A percentile compares a stretch with the other conserved stretches of the same genome.
Evolutionary conservation across 1,284 basidiomycete genomes (phyloP).

Genomic region (Boletellus sp.): DNA sequence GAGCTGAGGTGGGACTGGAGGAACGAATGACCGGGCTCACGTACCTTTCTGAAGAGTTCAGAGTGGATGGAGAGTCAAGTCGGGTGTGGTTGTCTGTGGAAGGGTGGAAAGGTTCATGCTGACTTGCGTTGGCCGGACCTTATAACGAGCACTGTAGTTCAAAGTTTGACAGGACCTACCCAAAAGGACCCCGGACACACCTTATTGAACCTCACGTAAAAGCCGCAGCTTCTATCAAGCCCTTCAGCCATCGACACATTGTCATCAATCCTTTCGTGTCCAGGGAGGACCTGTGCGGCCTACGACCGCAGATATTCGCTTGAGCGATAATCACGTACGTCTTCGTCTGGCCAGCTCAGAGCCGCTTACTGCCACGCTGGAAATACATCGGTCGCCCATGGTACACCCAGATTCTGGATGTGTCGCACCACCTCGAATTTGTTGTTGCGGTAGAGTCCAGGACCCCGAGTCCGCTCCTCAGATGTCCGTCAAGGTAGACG

Average conservation of each 20-base stretch:
- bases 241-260: conserved; percentile 1
- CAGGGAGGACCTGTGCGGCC: conserved; percentile 1
- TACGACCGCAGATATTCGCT: no score
- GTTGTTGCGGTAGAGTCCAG: conserved; percentile 21
- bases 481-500: conserved; percentile 22
- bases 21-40: background rate
- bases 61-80: conserved; percentile 7
- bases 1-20: background rate
- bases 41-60: conserved; percentile 13
- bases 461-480: conserved; percentile 35
- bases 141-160: conserved; percentile 32
- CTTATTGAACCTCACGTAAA: conserved; percentile 22
- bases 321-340: background rate
- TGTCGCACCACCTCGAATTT: background rate
- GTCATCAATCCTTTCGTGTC: conserved; percentile 6
- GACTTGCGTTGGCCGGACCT: conserved; percentile 32
- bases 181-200: conserved; percentile 32
- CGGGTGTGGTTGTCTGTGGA: conserved; percentile 27
- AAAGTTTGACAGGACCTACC: conserved; percentile 27
- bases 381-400: conserved; percentile 4
- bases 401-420: background rate
- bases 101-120: conserved; percentile 35
- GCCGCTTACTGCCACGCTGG: conserved; percentile 1
- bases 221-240: background rate
- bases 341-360: conserved; percentile 2